These are phyloP conservation scores for Phialophora expanda DNA, from an alignment of 2,329 filamentous ascomycete genomes.

Conservation along the genomic window DNA sequence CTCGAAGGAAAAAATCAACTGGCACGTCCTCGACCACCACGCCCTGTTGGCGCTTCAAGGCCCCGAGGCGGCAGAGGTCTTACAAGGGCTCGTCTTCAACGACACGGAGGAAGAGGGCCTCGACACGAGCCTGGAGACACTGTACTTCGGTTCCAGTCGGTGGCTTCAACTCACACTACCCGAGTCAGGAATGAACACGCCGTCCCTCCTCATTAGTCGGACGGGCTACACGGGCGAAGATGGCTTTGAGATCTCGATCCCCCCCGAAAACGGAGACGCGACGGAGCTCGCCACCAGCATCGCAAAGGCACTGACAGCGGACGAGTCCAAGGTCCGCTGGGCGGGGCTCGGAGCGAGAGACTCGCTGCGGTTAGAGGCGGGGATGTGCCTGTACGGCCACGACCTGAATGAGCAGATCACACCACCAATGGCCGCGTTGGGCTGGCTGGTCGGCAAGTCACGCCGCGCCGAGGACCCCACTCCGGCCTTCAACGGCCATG, in stretches of 20 bases:
- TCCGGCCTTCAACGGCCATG: conserved; percentile 83
- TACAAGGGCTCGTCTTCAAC: conserved; percentile 66
- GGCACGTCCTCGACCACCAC: conserved; percentile 72
- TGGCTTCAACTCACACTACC: conserved; percentile 68
- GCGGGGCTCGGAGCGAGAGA: conserved; percentile 91
- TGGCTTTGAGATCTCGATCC: conserved; percentile 93
- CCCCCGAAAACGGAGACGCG: conserved; percentile 66
- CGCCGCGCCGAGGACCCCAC: conserved; percentile 60
- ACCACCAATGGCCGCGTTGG: conserved; percentile 68
- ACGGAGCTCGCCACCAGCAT: conserved; percentile 53
- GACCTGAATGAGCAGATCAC: conserved; percentile 83
- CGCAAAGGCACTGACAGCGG: conserved; percentile 70
- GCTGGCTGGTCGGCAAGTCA: conserved; percentile 85
- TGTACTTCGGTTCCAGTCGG: conserved; percentile 82
- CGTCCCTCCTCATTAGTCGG: conserved; percentile 74
- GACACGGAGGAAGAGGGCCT: conserved; percentile 47
- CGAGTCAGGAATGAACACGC: conserved; percentile 56
- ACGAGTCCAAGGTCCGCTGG: conserved; percentile 71
- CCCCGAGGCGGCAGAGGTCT: conserved; percentile 72
- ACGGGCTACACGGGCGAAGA: conserved; percentile 98
- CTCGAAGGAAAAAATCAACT: conserved; percentile 62
- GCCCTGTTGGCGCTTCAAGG: conserved; percentile 91
- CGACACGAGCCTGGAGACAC: conserved; percentile 63
- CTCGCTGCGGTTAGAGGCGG: conserved; percentile 89
- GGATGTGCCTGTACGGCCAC: conserved; percentile 99